Conservation (phyloP, 2,329 filamentous ascomycete genomes). For the Cladosporium sp. region DNA sequence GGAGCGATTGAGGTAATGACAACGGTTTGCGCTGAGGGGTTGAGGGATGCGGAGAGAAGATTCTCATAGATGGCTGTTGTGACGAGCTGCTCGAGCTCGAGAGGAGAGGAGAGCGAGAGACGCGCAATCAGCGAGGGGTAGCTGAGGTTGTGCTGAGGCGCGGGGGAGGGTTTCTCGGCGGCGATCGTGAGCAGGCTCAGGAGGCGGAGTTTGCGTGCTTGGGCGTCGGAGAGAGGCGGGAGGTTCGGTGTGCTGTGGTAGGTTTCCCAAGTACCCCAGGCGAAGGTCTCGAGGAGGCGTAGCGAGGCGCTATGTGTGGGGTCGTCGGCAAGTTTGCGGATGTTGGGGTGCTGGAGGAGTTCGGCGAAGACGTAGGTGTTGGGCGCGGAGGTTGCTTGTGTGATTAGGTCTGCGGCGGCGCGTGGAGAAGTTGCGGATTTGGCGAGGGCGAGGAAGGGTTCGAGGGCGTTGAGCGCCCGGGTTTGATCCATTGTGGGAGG, state of each 20-base stretch:
- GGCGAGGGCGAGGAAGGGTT: slow-evolving; percentile 86
- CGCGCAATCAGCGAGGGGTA: slow-evolving; percentile 63
- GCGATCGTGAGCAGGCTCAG: slow-evolving; percentile 81
- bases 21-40: slow-evolving; percentile 68
- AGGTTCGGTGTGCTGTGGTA: slow-evolving; percentile 58
- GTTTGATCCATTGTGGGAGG: slow-evolving; percentile 61
- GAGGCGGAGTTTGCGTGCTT: slow-evolving; percentile 80
- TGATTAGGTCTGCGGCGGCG: slow-evolving; percentile 78
- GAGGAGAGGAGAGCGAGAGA: slow-evolving; percentile 60
- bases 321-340: slow-evolving; percentile 64
- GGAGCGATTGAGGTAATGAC: slow-evolving; percentile 75
- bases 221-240: slow-evolving; percentile 64
- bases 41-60: slow-evolving; percentile 74
- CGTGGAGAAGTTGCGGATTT: slow-evolving; percentile 79
- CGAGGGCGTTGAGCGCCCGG: slow-evolving; percentile 52
- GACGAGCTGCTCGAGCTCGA: slow-evolving; percentile 77
- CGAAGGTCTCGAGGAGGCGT: slow-evolving; percentile 77
- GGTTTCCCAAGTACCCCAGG: slow-evolving; percentile 79
- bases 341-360: slow-evolving; percentile 73
- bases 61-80: slow-evolving; percentile 83
- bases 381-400: slow-evolving; percentile 78
- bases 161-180: slow-evolving; percentile 40
- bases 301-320: slow-evolving; percentile 59
- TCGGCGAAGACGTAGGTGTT: slow-evolving; percentile 92
- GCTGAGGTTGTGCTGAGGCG: slow-evolving; percentile 48